Evolutionary conservation across 805 yeast genomes (phyloP).

Genomic region (Candida yuanshanica): DNA sequence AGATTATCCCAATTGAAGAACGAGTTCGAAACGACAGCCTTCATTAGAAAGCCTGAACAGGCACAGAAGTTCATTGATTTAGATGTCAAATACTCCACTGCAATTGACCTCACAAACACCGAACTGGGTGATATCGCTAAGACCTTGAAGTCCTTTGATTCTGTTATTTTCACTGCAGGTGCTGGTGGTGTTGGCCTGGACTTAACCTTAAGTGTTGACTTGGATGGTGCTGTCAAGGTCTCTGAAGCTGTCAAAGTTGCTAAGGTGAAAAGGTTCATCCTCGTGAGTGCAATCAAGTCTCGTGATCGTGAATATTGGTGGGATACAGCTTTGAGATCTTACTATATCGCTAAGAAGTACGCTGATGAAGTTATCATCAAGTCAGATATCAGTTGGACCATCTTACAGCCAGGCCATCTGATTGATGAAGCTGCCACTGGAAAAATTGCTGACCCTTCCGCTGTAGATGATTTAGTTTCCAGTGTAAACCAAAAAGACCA

Average conservation of each 20-base stretch:
- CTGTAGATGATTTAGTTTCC: conserved; percentile 12
- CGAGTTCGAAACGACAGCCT: conserved; percentile 36
- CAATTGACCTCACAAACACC: conserved; percentile 35
- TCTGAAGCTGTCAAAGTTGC: conserved; percentile 47
- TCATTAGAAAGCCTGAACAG: conserved; percentile 44
- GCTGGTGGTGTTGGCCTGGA: conserved; percentile 51
- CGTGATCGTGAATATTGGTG: conserved; percentile 43
- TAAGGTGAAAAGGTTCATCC: conserved; percentile 38
- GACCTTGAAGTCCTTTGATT: conserved; percentile 42
- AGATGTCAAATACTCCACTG: conserved; percentile 31
- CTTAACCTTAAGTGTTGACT: conserved; percentile 45
- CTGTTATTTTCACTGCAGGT: conserved; percentile 58
- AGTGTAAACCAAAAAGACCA: background rate
- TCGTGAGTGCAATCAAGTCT: conserved; percentile 53
- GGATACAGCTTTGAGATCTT: conserved; percentile 34
- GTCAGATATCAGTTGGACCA: conserved; percentile 43
- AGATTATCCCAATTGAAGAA: conserved; percentile 25
- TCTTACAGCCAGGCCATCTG: conserved; percentile 48
- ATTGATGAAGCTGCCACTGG: conserved; percentile 38
- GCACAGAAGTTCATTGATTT: conserved; percentile 31
- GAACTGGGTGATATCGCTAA: conserved; percentile 29
- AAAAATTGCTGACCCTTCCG: conserved; percentile 30
- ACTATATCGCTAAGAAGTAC: conserved; percentile 56
- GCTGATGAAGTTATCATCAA: conserved; percentile 45
- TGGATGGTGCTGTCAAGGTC: conserved; percentile 55